Evolutionary conservation across 2,329 filamentous ascomycete species (phyloP), one percentile per base, ranked within the genome.

Genomic region (Lasiodiplodia citricola): DNA sequence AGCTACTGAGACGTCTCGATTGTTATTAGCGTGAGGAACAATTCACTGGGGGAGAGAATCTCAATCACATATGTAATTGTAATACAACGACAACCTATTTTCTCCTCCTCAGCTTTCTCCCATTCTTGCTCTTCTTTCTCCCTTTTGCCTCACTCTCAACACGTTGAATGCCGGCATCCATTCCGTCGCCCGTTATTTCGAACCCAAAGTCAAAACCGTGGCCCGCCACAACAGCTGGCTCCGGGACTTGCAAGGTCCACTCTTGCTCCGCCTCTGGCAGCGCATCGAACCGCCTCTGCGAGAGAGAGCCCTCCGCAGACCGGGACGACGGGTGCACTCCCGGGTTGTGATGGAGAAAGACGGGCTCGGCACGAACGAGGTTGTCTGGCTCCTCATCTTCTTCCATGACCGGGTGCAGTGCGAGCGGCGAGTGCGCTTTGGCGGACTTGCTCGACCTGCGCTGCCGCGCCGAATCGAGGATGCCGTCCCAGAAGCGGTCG

Each of bases 381-480:
- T 47, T 11, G n/a, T 28, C 50, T 16, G 47, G 35, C n/a, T 21
- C 28, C 68, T 66, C 70, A 2, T 21, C 13, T 16, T 71, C 68
- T 21, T 73, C 72, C 11, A n/a, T 31, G 1, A 69, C 68, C 21
- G 54, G 68, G 18, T 66, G 11, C 7, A 68, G 47, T 6, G 69
- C 64, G n/a, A 76, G 71, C 38, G 74, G 75, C 13, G 72, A 75
- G 31, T 37, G 44, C 7, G 10, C 38, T 16, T 13, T 31, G 44
- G 10, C 6, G 23, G 16, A 31, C n/a, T 52, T 64, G 10, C 31
- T 25, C 47, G 6, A 28, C 67, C 73, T 77, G 35, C 75, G 68
- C 52, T 74, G 69, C 47, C 73, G 74, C n/a, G 75, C 73, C 25
- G 74, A 76, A 16, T 73, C 76, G 0, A 76, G 28, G 3, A 78